These are phyloP conservation scores for Boeremia exigua DNA, from an alignment of 2,329 filamentous ascomycete species.

Conservation along the genomic window DNA sequence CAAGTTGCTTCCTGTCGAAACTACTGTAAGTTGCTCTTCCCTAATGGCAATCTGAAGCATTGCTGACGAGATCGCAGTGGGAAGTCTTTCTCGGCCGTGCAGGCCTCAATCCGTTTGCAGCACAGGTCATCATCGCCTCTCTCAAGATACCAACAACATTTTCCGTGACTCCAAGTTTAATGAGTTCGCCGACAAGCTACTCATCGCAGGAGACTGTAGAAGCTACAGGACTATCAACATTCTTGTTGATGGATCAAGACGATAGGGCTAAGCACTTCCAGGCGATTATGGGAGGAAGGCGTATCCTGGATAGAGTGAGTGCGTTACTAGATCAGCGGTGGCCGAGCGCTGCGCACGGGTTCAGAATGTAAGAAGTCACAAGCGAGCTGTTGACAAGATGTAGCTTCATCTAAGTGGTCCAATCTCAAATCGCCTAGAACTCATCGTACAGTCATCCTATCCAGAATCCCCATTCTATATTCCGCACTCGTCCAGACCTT, in stretches of 20 bases:
- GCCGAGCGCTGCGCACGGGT: constrained; percentile 48
- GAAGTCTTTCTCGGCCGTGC: constrained; percentile 70
- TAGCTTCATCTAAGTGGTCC: no score
- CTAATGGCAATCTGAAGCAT: constrained; percentile 3
- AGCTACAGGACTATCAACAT: constrained; percentile 56
- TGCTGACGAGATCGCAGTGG: constrained; percentile 51
- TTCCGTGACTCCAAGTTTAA: constrained; percentile 4
- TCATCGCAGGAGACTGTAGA: background rate
- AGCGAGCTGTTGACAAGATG: no score
- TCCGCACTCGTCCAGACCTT: background rate
- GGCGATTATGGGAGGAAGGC: constrained; percentile 60
- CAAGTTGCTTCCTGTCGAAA: constrained; percentile 63
- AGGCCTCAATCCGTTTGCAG: constrained; percentile 75
- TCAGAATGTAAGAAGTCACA: constrained; percentile 20
- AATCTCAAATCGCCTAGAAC: no score
- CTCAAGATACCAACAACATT: constrained; percentile 31
- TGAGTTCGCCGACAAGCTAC: constrained; percentile 2
- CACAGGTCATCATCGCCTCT: constrained; percentile 65
- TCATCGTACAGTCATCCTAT: no score
- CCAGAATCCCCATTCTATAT: no score
- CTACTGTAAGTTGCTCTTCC: constrained; percentile 44
- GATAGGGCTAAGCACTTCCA: constrained; percentile 61
- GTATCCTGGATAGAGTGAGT: constrained; percentile 61
- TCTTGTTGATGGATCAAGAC: constrained; percentile 62
- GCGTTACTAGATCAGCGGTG: constrained; percentile 59